phyloP scores from a whole-genome alignment of 768 basidiomycete genomes.

The Dioszegia hungarica region DNA sequence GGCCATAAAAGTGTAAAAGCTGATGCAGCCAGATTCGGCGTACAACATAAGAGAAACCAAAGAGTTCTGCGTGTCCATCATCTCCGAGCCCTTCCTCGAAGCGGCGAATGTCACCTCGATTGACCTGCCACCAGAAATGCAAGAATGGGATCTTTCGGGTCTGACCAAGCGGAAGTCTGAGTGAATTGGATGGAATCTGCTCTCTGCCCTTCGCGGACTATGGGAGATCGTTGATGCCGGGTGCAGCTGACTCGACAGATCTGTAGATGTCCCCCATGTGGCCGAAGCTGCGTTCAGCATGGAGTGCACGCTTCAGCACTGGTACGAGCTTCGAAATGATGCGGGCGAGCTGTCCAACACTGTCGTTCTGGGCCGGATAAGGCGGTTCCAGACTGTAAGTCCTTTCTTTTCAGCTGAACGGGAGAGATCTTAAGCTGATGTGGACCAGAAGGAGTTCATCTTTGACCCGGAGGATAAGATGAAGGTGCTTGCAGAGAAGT shows the following conservation, averaged over 20 bases:
- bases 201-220: too few species aligned
- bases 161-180: constrained; percentile 40
- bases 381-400: constrained; percentile 46
- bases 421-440: neutral
- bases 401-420: neutral
- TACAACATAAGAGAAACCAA: constrained; percentile 63
- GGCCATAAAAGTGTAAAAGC: too few species aligned
- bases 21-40: constrained; percentile 56
- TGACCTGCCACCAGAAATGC: constrained; percentile 45
- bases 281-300: constrained; percentile 50
- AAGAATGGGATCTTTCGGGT: constrained; percentile 48
- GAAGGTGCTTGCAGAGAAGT: constrained; percentile 35
- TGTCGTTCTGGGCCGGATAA: constrained; percentile 46
- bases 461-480: constrained; percentile 32
- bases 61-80: constrained; percentile 65
- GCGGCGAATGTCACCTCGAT: constrained; percentile 50
- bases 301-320: constrained; percentile 48
- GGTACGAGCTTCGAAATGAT: constrained; percentile 25
- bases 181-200: too few species aligned
- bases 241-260: constrained; percentile 13
- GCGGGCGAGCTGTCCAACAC: constrained; percentile 22
- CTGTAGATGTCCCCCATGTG: constrained; percentile 48
- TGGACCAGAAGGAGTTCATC: constrained; percentile 31
- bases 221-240: neutral
- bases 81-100: constrained; percentile 59